Conservation (phyloP, 2,329 filamentous ascomycete genomes). For the Ramularia endophylla region DNA sequence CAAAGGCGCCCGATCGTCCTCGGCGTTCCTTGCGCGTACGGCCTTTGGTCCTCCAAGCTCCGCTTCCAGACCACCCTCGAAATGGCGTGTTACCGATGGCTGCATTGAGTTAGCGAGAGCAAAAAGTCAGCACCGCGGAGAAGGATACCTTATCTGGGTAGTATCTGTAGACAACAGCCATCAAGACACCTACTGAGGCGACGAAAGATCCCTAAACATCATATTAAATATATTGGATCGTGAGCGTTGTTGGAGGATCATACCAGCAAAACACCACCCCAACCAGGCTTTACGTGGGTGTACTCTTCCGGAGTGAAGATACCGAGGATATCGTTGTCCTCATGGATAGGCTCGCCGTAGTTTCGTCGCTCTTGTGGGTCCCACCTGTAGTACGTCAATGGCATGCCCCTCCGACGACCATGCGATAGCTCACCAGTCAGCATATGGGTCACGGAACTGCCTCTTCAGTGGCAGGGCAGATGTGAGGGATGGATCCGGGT, state of each 20-base stretch:
- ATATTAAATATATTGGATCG: background rate
- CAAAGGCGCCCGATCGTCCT: conserved; percentile 17
- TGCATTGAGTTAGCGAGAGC: no score
- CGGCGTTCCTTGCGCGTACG: conserved; percentile 23
- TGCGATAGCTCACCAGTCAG: conserved; percentile 54
- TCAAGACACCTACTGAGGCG: conserved; percentile 36
- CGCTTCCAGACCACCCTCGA: conserved; percentile 41
- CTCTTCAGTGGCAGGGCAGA: conserved; percentile 63
- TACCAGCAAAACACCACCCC: conserved; percentile 55
- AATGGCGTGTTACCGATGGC: conserved; percentile 40
- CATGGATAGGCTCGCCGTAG: conserved; percentile 92
- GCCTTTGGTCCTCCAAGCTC: conserved; percentile 45
- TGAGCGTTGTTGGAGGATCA: conserved; percentile 1
- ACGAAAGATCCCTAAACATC: conserved; percentile 38
- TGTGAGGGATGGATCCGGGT: conserved; percentile 62
- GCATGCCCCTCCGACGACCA: no score
- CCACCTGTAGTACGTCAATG: conserved; percentile 52
- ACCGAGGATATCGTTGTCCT: conserved; percentile 89
- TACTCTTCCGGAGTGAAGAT: conserved; percentile 88
- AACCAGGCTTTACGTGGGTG: conserved; percentile 70
- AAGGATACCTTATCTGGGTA: conserved; percentile 47
- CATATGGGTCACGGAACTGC: conserved; percentile 87
- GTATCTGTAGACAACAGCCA: conserved; percentile 32
- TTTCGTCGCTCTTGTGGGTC: conserved; percentile 96
- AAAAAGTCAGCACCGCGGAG: no score